Conservation (phyloP, 2,329 filamentous ascomycete species). For the Setomelanomma holmii region DNA sequence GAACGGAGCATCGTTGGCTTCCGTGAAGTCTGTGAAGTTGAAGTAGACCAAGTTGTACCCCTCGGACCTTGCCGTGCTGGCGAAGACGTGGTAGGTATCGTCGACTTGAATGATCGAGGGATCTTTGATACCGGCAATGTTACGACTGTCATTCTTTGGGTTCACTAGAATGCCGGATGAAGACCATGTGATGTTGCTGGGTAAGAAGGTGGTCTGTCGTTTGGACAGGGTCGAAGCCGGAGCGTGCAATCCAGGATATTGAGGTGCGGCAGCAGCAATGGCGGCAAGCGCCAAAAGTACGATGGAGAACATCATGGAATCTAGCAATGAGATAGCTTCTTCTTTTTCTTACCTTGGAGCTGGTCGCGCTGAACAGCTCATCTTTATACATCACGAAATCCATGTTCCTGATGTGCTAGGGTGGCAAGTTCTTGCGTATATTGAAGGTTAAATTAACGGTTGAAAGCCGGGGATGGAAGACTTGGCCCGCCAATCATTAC, state of each 20-base stretch:
- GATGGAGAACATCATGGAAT: conserved; percentile 12
- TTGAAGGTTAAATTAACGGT: not conserved
- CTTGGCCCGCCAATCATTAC: not conserved
- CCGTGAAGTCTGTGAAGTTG: conserved; percentile 48
- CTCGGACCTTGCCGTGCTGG: conserved; percentile 44
- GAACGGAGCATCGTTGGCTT: conserved; percentile 43
- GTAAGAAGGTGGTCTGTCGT: conserved; percentile 17
- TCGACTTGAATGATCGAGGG: conserved; percentile 49
- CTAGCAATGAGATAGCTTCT: not conserved
- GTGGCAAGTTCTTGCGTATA: not conserved
- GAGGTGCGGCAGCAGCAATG: conserved; percentile 15
- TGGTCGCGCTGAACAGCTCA: not conserved
- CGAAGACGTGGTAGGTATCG: conserved; percentile 52
- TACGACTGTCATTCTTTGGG: conserved; percentile 37
- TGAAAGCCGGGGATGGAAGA: not conserved
- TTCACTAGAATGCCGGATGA: conserved; percentile 34
- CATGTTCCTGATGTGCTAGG: not conserved
- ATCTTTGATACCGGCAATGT: conserved; percentile 43
- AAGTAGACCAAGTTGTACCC: conserved; percentile 53
- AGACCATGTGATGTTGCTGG: conserved; percentile 40
- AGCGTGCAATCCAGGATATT: not conserved
- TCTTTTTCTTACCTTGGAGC: not conserved
- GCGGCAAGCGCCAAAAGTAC: conserved; percentile 15
- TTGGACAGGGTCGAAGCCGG: not conserved
- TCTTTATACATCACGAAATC: not conserved